phyloP scores from a whole-genome alignment of 768 basidiomycete genomes.

The Phanerochaete sordida region DNA sequence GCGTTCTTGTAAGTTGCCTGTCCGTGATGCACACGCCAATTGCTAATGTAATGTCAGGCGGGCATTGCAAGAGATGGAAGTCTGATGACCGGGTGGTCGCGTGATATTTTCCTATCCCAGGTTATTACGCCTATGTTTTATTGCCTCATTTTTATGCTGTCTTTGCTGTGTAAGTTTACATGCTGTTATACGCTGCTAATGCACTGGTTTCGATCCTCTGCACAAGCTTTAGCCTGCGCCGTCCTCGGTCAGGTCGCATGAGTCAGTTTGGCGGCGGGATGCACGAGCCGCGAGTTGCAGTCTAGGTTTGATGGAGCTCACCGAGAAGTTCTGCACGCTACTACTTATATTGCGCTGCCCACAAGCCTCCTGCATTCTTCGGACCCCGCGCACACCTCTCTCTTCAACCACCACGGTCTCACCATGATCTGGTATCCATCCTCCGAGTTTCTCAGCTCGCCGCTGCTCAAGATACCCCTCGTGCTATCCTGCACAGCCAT shows the following conservation, averaged over 20 bases:
- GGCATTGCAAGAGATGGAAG: slow-evolving; percentile 48
- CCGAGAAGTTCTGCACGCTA: too few relatives aligned
- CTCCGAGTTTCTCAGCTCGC: background rate
- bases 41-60: slow-evolving; percentile 26
- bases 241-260: too few relatives aligned
- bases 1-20: slow-evolving; percentile 53
- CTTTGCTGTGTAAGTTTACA: background rate
- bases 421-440: slow-evolving; percentile 1
- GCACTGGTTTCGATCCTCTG: too few relatives aligned
- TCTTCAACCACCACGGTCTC: background rate
- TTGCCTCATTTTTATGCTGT: background rate
- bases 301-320: too few relatives aligned
- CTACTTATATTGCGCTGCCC: too few relatives aligned
- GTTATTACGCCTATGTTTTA: background rate
- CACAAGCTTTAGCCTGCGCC: too few relatives aligned
- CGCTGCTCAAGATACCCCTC: slow-evolving; percentile 2
- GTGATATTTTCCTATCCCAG: background rate
- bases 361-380: too few relatives aligned
- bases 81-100: slow-evolving; percentile 4
- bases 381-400: too few relatives aligned
- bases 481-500: background rate
- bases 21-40: background rate
- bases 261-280: too few relatives aligned
- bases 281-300: too few relatives aligned
- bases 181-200: too few relatives aligned